Conservation (phyloP, 2,329 filamentous ascomycete species). For the Gyromitra esculenta region DNA sequence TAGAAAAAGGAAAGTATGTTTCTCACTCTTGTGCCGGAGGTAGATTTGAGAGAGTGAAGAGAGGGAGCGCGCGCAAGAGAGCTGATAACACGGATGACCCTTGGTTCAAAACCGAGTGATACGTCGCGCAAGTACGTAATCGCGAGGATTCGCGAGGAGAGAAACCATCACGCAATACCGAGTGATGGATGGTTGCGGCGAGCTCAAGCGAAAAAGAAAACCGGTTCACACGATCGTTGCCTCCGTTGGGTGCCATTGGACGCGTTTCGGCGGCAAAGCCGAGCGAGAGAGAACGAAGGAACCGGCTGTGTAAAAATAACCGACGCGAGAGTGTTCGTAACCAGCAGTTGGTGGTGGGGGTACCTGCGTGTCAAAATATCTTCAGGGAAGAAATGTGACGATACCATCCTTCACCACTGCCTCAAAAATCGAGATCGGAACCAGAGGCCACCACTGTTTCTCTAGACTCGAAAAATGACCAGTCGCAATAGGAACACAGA, state of each 20-base stretch:
- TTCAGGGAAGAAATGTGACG: neutral
- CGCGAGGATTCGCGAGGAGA: neutral
- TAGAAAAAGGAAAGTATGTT: neutral
- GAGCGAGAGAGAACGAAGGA: neutral
- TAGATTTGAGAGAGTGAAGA: too few species aligned
- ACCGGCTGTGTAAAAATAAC: neutral
- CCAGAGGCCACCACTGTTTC: neutral
- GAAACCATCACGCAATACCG: neutral
- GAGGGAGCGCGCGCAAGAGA: neutral
- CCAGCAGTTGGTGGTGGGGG: constrained; percentile 2
- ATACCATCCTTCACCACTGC: neutral
- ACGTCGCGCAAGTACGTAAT: constrained; percentile 9
- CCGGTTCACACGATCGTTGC: neutral
- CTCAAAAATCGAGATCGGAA: neutral
- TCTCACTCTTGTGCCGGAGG: neutral
- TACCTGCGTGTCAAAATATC: neutral
- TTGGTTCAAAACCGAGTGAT: constrained; percentile 5
- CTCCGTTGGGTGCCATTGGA: neutral
- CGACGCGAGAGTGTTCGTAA: neutral
- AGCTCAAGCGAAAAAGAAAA: neutral
- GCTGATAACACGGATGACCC: neutral
- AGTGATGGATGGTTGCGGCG: neutral
- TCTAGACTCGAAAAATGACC: neutral
- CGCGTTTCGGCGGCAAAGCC: neutral
- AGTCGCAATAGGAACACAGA: neutral